Percentiles rank a stretch among this genome's conserved stretches.
Evolutionary conservation across 495 filamentous ascomycete genomes (phyloP).

Genomic region (Sabuloglossum arenarium): DNA sequence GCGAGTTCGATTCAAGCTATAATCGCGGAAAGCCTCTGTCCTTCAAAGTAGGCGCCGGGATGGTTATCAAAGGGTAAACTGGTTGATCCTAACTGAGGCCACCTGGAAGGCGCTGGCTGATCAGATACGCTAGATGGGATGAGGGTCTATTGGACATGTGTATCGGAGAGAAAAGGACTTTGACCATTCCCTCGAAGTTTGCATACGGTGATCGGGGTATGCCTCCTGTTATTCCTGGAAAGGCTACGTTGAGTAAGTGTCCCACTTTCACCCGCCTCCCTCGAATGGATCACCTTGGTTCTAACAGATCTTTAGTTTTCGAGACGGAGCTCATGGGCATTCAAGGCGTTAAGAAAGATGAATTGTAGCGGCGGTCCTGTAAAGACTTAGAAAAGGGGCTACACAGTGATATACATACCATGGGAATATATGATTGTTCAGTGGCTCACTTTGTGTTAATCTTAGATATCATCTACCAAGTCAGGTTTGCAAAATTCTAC

Average conservation of each 20-base stretch:
- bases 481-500: too few relatives aligned
- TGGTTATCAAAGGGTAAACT: slow-evolving; percentile 25
- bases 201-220: slow-evolving; percentile 61
- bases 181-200: slow-evolving; percentile 75
- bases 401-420: neutral
- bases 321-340: slow-evolving; percentile 86
- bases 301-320: slow-evolving; percentile 35
- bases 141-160: slow-evolving; percentile 87
- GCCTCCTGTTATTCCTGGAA: slow-evolving; percentile 53
- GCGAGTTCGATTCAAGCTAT: slow-evolving; percentile 23
- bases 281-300: neutral
- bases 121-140: slow-evolving; percentile 44
- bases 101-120: neutral
- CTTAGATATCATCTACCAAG: too few relatives aligned
- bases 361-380: too few relatives aligned
- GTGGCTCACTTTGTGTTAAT: too few relatives aligned
- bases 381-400: neutral
- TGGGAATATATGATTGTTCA: neutral
- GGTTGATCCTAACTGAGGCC: neutral
- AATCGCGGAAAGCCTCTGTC: slow-evolving; percentile 20
- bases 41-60: slow-evolving; percentile 21
- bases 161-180: slow-evolving; percentile 78
- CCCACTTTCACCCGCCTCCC: slow-evolving; percentile 1
- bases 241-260: slow-evolving; percentile 45
- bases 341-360: slow-evolving; percentile 48